A percentile compares a stretch with the other conserved stretches of the same genome.
phyloP scores from a whole-genome alignment of 495 filamentous ascomycete species.

The Hyphodiscus hymeniophilus region DNA sequence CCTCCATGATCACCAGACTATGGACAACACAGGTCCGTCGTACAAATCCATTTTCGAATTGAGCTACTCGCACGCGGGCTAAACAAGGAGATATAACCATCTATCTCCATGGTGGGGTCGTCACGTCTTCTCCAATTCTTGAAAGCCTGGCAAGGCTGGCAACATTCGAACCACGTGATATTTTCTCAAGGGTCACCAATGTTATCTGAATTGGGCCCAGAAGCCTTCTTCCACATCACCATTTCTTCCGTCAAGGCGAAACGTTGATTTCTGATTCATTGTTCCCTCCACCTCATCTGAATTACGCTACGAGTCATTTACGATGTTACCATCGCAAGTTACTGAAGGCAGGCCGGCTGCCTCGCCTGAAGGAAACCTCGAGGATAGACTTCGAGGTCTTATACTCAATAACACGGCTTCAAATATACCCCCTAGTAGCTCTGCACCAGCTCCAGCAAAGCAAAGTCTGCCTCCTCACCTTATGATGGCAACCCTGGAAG shows the following conservation, averaged over 20 bases:
- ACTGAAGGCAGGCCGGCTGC: not conserved
- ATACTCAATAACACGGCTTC: slow-evolving; percentile 33
- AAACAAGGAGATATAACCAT: too few species aligned
- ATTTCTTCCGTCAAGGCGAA: too few species aligned
- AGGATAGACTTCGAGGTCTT: slow-evolving; percentile 34
- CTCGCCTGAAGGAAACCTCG: slow-evolving; percentile 21
- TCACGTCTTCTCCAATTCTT: too few species aligned
- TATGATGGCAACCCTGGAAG: not conserved
- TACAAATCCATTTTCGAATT: not conserved
- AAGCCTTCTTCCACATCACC: too few species aligned
- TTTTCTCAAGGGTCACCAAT: too few species aligned
- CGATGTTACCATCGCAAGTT: slow-evolving; percentile 5
- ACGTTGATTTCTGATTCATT: too few species aligned
- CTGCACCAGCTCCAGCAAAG: not conserved
- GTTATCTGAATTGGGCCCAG: too few species aligned
- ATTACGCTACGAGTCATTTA: not conserved
- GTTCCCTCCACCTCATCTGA: not conserved
- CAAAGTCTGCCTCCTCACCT: slow-evolving; percentile 11
- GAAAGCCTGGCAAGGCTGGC: too few species aligned
- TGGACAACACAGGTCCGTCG: not conserved
- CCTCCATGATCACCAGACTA: not conserved
- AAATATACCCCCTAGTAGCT: not conserved
- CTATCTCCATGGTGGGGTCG: too few species aligned
- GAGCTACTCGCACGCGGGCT: not conserved
- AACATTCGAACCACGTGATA: too few species aligned